phyloP scores from a whole-genome alignment of 495 filamentous ascomycete genomes.

The Paragyromitra xinjiangensis region DNA sequence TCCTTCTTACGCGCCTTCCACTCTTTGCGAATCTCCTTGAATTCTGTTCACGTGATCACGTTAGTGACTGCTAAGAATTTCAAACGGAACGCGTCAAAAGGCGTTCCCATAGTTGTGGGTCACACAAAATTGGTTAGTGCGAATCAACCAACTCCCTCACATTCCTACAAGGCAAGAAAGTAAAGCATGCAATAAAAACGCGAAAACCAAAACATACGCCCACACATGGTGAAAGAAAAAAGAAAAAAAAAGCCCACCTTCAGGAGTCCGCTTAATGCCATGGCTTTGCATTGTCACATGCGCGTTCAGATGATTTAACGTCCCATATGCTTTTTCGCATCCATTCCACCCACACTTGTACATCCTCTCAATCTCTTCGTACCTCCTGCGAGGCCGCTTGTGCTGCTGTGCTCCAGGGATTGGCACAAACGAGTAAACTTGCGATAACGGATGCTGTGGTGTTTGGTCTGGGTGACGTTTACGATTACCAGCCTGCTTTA shows the following conservation, averaged over 20 bases:
- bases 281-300: constrained; percentile 99
- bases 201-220: constrained; percentile 39
- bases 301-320: constrained; percentile 93
- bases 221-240: neutral
- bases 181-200: constrained; percentile 24
- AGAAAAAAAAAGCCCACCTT: constrained; percentile 70
- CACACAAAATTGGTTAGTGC: constrained; percentile 47
- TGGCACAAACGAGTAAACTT: constrained; percentile 98
- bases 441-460: constrained; percentile 64
- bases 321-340: constrained; percentile 97
- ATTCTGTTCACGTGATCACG: constrained; percentile 69
- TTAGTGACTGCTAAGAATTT: constrained; percentile 57
- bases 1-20: constrained; percentile 99
- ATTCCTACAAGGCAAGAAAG: constrained; percentile 21
- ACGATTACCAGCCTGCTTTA: constrained; percentile 48
- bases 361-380: constrained; percentile 99
- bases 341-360: constrained; percentile 99
- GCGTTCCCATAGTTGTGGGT: constrained; percentile 30
- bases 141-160: constrained; percentile 29
- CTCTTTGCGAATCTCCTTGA: constrained; percentile 98
- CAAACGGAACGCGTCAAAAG: constrained; percentile 46
- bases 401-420: constrained; percentile 98
- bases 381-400: constrained; percentile 91
- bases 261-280: constrained; percentile 88
- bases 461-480: constrained; percentile 56